Evolutionary conservation across 2,329 filamentous ascomycete genomes (phyloP).

Genomic region (Ceratocystis cubensis): DNA sequence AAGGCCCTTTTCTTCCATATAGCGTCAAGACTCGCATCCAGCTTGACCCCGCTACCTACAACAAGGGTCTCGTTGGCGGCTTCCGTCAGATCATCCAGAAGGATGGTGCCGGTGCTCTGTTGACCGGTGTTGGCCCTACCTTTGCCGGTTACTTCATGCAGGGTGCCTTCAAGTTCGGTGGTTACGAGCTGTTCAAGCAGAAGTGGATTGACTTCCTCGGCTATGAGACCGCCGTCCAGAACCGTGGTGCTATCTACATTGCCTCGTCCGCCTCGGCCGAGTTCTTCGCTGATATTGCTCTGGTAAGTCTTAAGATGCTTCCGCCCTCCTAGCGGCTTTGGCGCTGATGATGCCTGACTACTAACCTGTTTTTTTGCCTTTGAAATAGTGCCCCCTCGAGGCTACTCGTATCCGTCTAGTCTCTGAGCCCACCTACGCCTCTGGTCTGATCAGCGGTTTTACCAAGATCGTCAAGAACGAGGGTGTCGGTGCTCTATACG

Average conservation of each 20-base stretch:
- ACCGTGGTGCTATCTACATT: constrained; percentile 72
- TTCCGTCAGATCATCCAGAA: constrained; percentile 75
- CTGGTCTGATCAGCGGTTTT: constrained; percentile 66
- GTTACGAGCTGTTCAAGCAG: constrained; percentile 95
- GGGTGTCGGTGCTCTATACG: constrained; percentile 78
- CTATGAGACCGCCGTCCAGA: constrained; percentile 62
- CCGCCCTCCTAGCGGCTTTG: no score
- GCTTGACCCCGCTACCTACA: constrained; percentile 81
- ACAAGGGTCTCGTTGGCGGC: constrained; percentile 72
- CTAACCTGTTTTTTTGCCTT: background rate
- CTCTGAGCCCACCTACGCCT: constrained; percentile 74
- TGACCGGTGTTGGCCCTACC: constrained; percentile 77
- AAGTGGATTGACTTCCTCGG: constrained; percentile 71
- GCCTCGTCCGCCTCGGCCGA: constrained; percentile 53
- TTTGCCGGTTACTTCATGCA: constrained; percentile 88
- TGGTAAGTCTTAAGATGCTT: constrained; percentile 28
- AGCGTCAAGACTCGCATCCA: constrained; percentile 95
- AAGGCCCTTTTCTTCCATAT: constrained; percentile 21
- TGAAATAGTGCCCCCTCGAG: constrained; percentile 60
- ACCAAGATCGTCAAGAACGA: constrained; percentile 71
- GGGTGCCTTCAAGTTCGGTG: constrained; percentile 64
- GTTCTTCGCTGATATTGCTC: constrained; percentile 65
- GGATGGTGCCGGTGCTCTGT: constrained; percentile 74
- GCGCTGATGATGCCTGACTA: no score
- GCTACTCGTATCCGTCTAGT: constrained; percentile 89